These are phyloP conservation scores for Abrus pulchellus DNA, from an alignment of 306 rosid species.

Conservation along the genomic window DNA sequence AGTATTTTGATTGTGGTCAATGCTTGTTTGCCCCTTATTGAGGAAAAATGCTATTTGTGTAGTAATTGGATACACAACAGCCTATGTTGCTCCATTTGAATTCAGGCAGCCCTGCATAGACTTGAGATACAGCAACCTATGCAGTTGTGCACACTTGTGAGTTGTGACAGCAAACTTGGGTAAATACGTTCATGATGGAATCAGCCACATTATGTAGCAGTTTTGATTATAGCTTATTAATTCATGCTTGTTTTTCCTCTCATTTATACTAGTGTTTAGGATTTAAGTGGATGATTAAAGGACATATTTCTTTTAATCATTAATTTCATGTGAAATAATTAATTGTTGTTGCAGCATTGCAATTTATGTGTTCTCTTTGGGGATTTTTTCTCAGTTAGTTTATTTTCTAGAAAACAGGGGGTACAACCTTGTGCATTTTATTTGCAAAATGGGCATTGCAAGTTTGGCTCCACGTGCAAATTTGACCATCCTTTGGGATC, in stretches of 20 bases:
- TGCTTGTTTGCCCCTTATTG: neutral
- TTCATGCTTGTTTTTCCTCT: slow-evolving; percentile 8
- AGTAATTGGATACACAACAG: neutral
- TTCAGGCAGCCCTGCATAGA: slow-evolving; percentile 5
- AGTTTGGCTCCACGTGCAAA: slow-evolving; percentile 85
- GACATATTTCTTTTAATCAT: slow-evolving; percentile 2
- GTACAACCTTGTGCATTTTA: slow-evolving; percentile 63
- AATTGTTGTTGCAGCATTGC: slow-evolving; percentile 19
- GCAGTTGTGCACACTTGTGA: slow-evolving; percentile 7
- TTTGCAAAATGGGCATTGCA: slow-evolving; percentile 72
- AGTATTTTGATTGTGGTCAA: slow-evolving; percentile 7
- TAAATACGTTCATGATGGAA: slow-evolving; percentile 4
- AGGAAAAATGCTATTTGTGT: neutral
- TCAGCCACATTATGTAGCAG: slow-evolving; percentile 16
- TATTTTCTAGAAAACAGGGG: slow-evolving; percentile 61
- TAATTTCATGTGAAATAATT: neutral
- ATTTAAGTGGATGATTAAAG: slow-evolving; percentile 1
- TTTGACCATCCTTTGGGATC: slow-evolving; percentile 85
- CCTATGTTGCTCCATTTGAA: slow-evolving; percentile 1
- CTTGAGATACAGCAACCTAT: slow-evolving; percentile 18
- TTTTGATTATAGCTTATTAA: slow-evolving; percentile 2
- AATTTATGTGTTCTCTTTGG: slow-evolving; percentile 20
- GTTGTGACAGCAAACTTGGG: slow-evolving; percentile 5
- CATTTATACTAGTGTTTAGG: neutral
- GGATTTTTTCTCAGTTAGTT: slow-evolving; percentile 43